Base-by-base conservation (phyloP, 768 basidiomycete species). In the Pisolithus microcarpus region DNA sequence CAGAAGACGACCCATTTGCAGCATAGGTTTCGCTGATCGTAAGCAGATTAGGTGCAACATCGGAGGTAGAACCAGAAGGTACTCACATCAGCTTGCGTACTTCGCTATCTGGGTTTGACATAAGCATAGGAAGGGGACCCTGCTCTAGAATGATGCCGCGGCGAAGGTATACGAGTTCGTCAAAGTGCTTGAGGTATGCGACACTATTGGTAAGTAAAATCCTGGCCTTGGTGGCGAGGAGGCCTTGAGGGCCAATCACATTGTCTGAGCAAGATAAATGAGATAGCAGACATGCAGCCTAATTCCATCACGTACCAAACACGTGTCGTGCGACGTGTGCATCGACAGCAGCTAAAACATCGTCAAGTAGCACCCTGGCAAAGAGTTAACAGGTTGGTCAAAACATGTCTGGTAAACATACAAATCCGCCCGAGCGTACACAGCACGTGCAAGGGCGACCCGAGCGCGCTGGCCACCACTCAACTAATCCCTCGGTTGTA, bases 391-490 rank as follows among this genome's bases (percentile, higher is more conserved):
- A 51, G 42, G 3, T 48, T 21, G 11, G 5, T 1, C 19, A n/a
- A 26, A 6, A 40, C 1, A 15, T 31, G 28, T 3, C 5, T 26
- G 7, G 11, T 24, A 15, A 5, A 66, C 81, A 60, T 58, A 91
- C 79, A 96, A 65, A 65, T 98, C 94, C 1, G 93, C 91, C 42
- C 93, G 78, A 3, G 91, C 84, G 66, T 97, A 97, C 0, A 95
- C 87, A 2, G 90, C 91, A 28, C 93, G 75, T 6, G 95, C 95
- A 8, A 96, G 72, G 13, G 86, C 79, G 7, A 94, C 76, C 26
- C 91, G 81, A 47, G 91, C 88, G 15, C 87, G 80, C 63, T 93
- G 88, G 0, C 91, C 91, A 36, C 91, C 90, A 56, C 85, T 87
- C 52, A 90, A 64, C 82, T 87, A 50, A 19, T 40, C 36, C 47